Percentiles rank a stretch among this genome's conserved stretches.
Conservation (phyloP, 768 basidiomycete genomes). For the Boletus rubroflammeus region DNA sequence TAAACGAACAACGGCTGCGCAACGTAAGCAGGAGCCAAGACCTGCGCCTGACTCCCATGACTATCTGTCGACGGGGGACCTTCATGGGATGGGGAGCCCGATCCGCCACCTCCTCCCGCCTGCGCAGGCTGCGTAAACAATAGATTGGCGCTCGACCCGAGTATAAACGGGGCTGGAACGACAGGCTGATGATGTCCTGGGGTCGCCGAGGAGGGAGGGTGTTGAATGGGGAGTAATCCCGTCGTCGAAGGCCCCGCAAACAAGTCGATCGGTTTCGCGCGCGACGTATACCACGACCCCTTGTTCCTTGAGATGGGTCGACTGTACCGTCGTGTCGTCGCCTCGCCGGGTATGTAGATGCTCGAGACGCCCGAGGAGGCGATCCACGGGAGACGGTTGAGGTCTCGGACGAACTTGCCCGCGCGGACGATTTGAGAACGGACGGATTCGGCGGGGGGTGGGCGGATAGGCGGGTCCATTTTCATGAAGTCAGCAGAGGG, state of each 20-base stretch:
- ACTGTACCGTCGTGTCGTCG: slow-evolving; percentile 28
- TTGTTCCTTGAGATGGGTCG: slow-evolving; percentile 26
- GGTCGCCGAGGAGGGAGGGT: not conserved
- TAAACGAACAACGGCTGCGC: slow-evolving; percentile 30
- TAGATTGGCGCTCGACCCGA: slow-evolving; percentile 31
- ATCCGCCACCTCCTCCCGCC: slow-evolving; percentile 7
- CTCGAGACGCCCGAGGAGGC: slow-evolving; percentile 42
- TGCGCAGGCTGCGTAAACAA: slow-evolving; percentile 24
- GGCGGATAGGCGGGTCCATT: slow-evolving; percentile 44
- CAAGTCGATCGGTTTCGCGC: slow-evolving; percentile 28
- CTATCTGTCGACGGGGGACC: slow-evolving; percentile 30
- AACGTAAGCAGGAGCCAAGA: slow-evolving; percentile 28
- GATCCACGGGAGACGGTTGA: slow-evolving; percentile 47
- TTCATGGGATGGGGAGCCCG: slow-evolving; percentile 30
- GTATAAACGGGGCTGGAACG: slow-evolving; percentile 27
- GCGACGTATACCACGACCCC: slow-evolving; percentile 29
- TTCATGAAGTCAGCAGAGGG: slow-evolving; percentile 47
- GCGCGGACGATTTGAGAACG: slow-evolving; percentile 37
- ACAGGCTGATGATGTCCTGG: slow-evolving; percentile 2
- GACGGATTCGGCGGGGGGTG: slow-evolving; percentile 34
- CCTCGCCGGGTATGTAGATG: slow-evolving; percentile 44
- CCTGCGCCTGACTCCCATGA: slow-evolving; percentile 27
- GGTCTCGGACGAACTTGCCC: slow-evolving; percentile 34
- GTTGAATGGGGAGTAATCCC: slow-evolving; percentile 25
- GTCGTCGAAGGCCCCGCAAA: slow-evolving; percentile 33